Conservation (phyloP, 2,329 filamentous ascomycete species). For the Nemania abortiva region DNA sequence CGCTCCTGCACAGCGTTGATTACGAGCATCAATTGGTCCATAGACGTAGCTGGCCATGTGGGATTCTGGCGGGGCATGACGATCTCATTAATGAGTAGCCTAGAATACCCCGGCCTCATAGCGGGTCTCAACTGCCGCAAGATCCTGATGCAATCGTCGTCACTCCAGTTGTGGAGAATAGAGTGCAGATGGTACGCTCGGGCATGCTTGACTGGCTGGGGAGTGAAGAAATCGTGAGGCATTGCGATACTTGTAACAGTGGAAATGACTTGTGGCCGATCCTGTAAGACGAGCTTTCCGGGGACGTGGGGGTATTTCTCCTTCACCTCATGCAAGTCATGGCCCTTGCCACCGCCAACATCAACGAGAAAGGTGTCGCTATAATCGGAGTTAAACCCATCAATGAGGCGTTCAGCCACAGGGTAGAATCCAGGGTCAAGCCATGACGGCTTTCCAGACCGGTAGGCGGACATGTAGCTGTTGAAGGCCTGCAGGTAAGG, state of each 20-base stretch:
- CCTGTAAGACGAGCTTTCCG: slow-evolving; percentile 55
- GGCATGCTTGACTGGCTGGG: slow-evolving; percentile 48
- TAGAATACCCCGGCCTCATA: slow-evolving; percentile 52
- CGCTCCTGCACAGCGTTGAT: slow-evolving; percentile 44
- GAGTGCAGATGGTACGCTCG: slow-evolving; percentile 50
- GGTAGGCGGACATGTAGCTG: slow-evolving; percentile 55
- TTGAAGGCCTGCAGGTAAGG: slow-evolving; percentile 53
- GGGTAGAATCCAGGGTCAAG: slow-evolving; percentile 51
- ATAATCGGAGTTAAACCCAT: slow-evolving; percentile 38
- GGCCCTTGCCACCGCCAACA: slow-evolving; percentile 56
- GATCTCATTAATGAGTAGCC: slow-evolving; percentile 58
- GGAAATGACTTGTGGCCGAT: slow-evolving; percentile 48
- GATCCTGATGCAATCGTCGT: slow-evolving; percentile 52
- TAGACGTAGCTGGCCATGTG: slow-evolving; percentile 44
- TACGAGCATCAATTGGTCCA: slow-evolving; percentile 47
- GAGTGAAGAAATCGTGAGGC: slow-evolving; percentile 49
- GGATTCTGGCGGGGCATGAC: slow-evolving; percentile 51
- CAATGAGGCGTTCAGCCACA: slow-evolving; percentile 38
- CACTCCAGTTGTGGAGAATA: slow-evolving; percentile 55
- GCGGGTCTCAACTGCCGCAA: slow-evolving; percentile 49
- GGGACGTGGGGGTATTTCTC: slow-evolving; percentile 48
- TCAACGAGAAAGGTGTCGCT: slow-evolving; percentile 55
- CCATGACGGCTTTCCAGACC: slow-evolving; percentile 55
- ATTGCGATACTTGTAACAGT: slow-evolving; percentile 11
- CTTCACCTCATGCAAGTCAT: slow-evolving; percentile 53